Conservation (phyloP, 2,329 filamentous ascomycete species). For the Sarocladium strictum region DNA sequence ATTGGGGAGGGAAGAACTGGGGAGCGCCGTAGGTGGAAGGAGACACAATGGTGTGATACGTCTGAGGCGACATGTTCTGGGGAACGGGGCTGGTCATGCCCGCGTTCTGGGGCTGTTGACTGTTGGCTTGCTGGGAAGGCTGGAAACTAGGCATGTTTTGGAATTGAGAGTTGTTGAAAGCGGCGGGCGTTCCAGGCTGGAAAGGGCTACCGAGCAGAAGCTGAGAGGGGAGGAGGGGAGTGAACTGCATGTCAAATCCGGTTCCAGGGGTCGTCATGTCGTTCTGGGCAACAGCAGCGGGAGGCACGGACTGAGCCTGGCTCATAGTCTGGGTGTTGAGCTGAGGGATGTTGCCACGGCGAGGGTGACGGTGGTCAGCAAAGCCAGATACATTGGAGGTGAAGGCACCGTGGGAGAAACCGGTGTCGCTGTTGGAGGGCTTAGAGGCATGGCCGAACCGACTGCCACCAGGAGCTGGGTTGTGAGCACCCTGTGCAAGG, state of each 20-base stretch:
- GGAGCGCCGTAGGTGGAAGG: slow-evolving; percentile 76
- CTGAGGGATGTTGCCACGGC: slow-evolving; percentile 78
- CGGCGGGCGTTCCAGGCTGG: slow-evolving; percentile 86
- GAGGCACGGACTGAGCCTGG: slow-evolving; percentile 27
- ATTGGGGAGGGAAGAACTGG: slow-evolving; percentile 84
- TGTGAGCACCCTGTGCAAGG: slow-evolving; percentile 44
- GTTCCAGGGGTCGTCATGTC: slow-evolving; percentile 85
- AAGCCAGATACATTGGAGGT: slow-evolving; percentile 81
- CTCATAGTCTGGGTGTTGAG: slow-evolving; percentile 78
- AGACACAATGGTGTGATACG: slow-evolving; percentile 81
- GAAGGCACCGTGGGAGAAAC: slow-evolving; percentile 90
- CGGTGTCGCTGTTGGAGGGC: slow-evolving; percentile 76
- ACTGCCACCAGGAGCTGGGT: slow-evolving; percentile 41
- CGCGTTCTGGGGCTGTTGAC: slow-evolving; percentile 54
- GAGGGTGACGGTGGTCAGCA: slow-evolving; percentile 71
- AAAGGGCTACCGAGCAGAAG: slow-evolving; percentile 93
- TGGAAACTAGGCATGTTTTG: slow-evolving; percentile 76
- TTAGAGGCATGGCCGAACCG: slow-evolving; percentile 74
- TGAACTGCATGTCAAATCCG: slow-evolving; percentile 97
- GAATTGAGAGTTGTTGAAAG: slow-evolving; percentile 89
- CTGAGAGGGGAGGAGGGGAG: slow-evolving; percentile 88
- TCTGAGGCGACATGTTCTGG: slow-evolving; percentile 70
- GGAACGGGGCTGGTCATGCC: slow-evolving; percentile 66
- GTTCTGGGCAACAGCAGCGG: slow-evolving; percentile 44
- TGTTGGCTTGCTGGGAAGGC: slow-evolving; percentile 43